A percentile compares a stretch with the other conserved stretches of the same genome.
phyloP scores from a whole-genome alignment of 1,139 yeast genomes.

The Pichia inconspicua region DNA sequence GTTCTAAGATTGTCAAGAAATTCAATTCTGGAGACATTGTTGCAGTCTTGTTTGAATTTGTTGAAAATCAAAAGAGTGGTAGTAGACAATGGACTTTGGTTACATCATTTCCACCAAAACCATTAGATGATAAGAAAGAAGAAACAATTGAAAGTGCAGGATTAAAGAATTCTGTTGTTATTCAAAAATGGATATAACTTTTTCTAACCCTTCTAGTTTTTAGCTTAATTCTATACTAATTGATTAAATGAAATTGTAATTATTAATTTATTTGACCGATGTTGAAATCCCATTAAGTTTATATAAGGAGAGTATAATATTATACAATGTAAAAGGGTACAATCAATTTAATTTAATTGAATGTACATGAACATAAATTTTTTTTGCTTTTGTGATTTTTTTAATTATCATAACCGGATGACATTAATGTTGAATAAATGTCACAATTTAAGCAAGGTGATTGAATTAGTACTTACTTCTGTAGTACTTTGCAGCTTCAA shows the following conservation, averaged over 20 bases:
- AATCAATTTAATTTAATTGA: not conserved
- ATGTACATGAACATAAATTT: constrained; percentile 7
- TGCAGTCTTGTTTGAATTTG: constrained; percentile 62
- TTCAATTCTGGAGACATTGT: constrained; percentile 64
- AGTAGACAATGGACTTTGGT: constrained; percentile 58
- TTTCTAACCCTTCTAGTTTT: not conserved
- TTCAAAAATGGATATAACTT: constrained; percentile 61
- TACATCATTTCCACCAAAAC: constrained; percentile 77
- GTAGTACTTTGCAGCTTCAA: constrained; percentile 95
- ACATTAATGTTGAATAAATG: constrained; percentile 68
- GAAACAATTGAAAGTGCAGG: constrained; percentile 67
- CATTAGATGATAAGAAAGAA: constrained; percentile 52
- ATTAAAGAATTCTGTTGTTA: constrained; percentile 76
- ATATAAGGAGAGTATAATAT: constrained; percentile 17
- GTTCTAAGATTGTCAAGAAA: constrained; percentile 57
- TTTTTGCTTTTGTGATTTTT: constrained; percentile 3
- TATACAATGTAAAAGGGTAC: constrained; percentile 3
- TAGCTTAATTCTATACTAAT: too few relatives aligned
- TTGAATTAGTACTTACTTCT: constrained; percentile 45
- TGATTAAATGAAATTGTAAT: too few relatives aligned
- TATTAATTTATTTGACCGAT: constrained; percentile 24
- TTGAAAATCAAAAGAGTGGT: constrained; percentile 37
- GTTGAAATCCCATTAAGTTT: constrained; percentile 33
- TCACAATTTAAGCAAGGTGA: constrained; percentile 23
- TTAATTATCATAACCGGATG: constrained; percentile 26